phyloP scores from a whole-genome alignment of 1,284 basidiomycete genomes.

The Coniferiporia sulphurascens region DNA sequence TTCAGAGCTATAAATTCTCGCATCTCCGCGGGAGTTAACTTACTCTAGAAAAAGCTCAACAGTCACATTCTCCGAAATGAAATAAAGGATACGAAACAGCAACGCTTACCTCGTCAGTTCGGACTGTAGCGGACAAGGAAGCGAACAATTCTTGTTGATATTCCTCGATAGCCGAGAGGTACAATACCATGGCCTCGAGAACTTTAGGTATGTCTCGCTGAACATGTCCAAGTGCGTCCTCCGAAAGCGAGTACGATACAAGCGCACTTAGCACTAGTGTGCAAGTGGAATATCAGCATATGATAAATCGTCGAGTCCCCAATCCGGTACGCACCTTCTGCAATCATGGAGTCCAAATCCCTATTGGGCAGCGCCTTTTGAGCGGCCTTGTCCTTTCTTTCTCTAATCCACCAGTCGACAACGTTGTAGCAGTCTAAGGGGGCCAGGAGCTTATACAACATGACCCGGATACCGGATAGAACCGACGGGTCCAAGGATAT shows the following conservation, averaged over 20 bases:
- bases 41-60: no score
- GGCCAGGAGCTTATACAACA: not conserved
- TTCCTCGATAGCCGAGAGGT: slow-evolving; percentile 60
- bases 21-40: no score
- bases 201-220: slow-evolving; percentile 80
- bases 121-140: slow-evolving; percentile 26
- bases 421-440: slow-evolving; percentile 8
- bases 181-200: slow-evolving; percentile 68
- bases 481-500: not conserved
- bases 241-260: slow-evolving; percentile 66
- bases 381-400: slow-evolving; percentile 46
- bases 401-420: slow-evolving; percentile 51
- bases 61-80: no score
- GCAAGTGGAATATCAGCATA: not conserved
- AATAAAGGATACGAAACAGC: no score
- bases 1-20: no score
- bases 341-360: slow-evolving; percentile 52
- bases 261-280: slow-evolving; percentile 67
- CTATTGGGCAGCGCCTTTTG: slow-evolving; percentile 52
- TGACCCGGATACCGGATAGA: not conserved
- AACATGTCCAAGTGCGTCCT: slow-evolving; percentile 78
- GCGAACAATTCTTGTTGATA: slow-evolving; percentile 46
- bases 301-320: not conserved
- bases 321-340: slow-evolving; percentile 46
- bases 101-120: no score